Percentiles rank a stretch among this genome's conserved stretches.
These are phyloP conservation scores for Aspergillus pseudoviridinutans DNA, from an alignment of 2,329 filamentous ascomycete genomes.

Conservation along the genomic window DNA sequence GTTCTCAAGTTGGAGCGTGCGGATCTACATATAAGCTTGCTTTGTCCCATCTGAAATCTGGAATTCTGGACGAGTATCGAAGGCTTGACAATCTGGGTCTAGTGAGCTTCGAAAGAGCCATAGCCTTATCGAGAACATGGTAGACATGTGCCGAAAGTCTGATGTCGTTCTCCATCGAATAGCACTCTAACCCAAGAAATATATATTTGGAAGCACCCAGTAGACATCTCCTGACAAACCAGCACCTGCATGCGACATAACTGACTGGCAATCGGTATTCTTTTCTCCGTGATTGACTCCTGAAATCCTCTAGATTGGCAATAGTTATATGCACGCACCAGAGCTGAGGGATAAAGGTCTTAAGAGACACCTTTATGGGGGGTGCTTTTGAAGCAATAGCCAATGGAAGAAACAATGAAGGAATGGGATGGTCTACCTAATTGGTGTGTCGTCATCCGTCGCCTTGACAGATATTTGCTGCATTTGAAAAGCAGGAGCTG, in stretches of 20 bases:
- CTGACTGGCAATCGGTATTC: neutral
- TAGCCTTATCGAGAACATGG: neutral
- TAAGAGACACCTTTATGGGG: neutral
- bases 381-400: neutral
- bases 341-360: neutral
- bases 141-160: neutral
- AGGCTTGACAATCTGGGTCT: neutral
- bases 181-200: neutral
- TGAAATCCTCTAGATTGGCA: neutral
- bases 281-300: neutral
- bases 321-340: neutral
- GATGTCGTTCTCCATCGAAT: neutral
- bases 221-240: neutral
- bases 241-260: neutral
- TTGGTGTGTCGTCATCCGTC: neutral
- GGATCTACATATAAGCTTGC: slow-evolving; percentile 4
- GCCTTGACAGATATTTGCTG: neutral
- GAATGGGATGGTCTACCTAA: neutral
- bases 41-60: neutral
- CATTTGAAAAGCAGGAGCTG: neutral
- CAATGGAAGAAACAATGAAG: neutral
- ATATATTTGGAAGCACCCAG: neutral
- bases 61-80: neutral
- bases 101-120: neutral
- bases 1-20: slow-evolving; percentile 3